phyloP scores from a whole-genome alignment of 345 rosid species.

The Arabis alpina region DNA sequence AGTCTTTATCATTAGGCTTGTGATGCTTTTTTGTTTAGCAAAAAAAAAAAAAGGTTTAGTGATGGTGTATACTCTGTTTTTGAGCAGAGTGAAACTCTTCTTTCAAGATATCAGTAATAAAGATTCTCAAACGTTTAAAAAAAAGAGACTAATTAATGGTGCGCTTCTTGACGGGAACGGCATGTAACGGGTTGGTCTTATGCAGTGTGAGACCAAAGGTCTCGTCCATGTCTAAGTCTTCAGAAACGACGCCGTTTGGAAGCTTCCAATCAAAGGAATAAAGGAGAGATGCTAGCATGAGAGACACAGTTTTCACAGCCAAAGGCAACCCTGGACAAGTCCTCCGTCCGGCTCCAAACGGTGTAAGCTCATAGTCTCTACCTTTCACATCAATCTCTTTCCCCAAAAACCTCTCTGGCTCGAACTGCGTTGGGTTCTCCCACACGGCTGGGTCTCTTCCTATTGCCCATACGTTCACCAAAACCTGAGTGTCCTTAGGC shows the following conservation, averaged over 20 bases:
- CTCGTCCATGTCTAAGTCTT: conserved; percentile 30
- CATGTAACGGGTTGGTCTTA: conserved; percentile 16
- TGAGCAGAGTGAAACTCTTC: no score
- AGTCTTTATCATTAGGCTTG: no score
- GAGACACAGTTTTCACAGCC: background rate
- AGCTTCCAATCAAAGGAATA: conserved; percentile 33
- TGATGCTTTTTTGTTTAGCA: no score
- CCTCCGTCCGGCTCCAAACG: conserved; percentile 33
- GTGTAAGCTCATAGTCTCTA: conserved; percentile 28
- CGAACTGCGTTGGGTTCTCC: conserved; percentile 27
- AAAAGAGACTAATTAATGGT: background rate
- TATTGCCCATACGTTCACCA: conserved; percentile 34
- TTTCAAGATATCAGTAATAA: no score
- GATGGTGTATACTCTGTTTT: no score
- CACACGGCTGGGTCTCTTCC: conserved; percentile 32
- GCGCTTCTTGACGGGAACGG: conserved; percentile 23
- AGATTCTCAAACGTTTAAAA: no score
- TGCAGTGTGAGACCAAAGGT: conserved; percentile 24
- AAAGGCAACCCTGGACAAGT: conserved; percentile 31
- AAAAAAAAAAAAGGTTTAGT: no score
- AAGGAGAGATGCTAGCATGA: conserved; percentile 34
- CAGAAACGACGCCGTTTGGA: background rate
- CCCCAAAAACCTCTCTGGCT: conserved; percentile 29
- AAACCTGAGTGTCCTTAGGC: conserved; percentile 29
- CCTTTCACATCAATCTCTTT: conserved; percentile 28